Evolutionary conservation across 306 rosid genomes (phyloP).

Genomic region (Spatholobus suberectus): DNA sequence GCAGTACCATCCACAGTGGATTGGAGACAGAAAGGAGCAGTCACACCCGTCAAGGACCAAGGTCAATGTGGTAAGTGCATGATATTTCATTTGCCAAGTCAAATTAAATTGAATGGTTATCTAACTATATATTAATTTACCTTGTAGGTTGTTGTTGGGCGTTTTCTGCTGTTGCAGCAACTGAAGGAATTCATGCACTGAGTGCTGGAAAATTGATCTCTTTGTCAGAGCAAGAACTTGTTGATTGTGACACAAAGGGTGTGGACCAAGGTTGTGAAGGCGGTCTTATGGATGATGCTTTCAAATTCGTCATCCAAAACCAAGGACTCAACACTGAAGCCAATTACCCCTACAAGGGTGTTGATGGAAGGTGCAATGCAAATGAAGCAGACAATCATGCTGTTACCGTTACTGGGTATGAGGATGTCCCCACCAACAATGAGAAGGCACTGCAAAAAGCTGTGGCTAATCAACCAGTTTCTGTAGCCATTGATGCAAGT

Average conservation of each 20-base stretch:
- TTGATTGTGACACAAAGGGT: conserved; percentile 50
- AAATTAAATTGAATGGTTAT: background rate
- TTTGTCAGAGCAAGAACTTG: conserved; percentile 54
- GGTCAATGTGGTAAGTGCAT: conserved; percentile 37
- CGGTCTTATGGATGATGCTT: conserved; percentile 50
- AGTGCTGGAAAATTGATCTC: conserved; percentile 41
- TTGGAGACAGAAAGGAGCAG: conserved; percentile 54
- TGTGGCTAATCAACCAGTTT: conserved; percentile 47
- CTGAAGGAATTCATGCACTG: conserved; percentile 46
- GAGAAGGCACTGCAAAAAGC: conserved; percentile 50
- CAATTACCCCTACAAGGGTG: conserved; percentile 44
- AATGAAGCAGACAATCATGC: background rate
- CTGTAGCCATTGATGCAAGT: conserved; percentile 54
- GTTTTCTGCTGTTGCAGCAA: conserved; percentile 55
- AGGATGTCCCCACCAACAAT: conserved; percentile 47
- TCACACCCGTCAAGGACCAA: conserved; percentile 52
- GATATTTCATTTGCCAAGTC: background rate
- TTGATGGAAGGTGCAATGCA: conserved; percentile 29
- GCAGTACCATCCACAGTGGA: conserved; percentile 34
- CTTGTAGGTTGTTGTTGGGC: conserved; percentile 58
- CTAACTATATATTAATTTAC: background rate
- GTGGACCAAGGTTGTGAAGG: conserved; percentile 52
- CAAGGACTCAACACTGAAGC: conserved; percentile 40
- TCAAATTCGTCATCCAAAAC: conserved; percentile 45
- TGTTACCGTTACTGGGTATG: conserved; percentile 40